Conservation (phyloP, 2,329 filamentous ascomycete genomes). For the Epichloe aotearoae region DNA sequence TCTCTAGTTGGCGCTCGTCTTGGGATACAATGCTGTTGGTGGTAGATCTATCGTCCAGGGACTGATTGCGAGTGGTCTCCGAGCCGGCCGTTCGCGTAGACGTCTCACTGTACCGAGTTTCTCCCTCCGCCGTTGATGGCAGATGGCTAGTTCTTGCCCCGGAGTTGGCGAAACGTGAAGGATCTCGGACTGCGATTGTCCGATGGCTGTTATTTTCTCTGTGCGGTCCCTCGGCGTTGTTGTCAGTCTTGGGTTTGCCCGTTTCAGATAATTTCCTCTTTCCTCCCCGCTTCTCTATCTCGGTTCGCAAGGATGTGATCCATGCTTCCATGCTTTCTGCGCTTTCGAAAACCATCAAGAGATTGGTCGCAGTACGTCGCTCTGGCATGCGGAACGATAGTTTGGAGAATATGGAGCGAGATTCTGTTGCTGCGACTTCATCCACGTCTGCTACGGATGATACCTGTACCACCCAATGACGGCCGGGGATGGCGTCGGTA, state of each 20-base stretch:
- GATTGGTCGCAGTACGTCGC: slow-evolving; percentile 44
- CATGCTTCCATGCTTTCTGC: slow-evolving; percentile 65
- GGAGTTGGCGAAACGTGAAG: slow-evolving; percentile 24
- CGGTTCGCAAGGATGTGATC: slow-evolving; percentile 53
- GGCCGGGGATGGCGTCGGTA: slow-evolving; percentile 65
- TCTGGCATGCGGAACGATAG: slow-evolving; percentile 43
- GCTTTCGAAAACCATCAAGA: slow-evolving; percentile 60
- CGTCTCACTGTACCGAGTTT: slow-evolving; percentile 6
- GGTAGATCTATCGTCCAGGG: slow-evolving; percentile 40
- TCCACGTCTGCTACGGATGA: slow-evolving; percentile 51
- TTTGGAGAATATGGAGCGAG: slow-evolving; percentile 51
- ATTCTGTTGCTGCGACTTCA: slow-evolving; percentile 33
- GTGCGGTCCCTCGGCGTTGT: slow-evolving; percentile 20
- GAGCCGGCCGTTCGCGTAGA: slow-evolving; percentile 8
- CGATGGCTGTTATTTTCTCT: slow-evolving; percentile 31
- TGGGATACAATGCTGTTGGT: slow-evolving; percentile 45
- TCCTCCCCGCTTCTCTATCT: slow-evolving; percentile 59
- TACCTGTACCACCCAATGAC: slow-evolving; percentile 69
- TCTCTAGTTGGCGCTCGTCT: slow-evolving; percentile 45
- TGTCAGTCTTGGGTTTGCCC: slow-evolving; percentile 34
- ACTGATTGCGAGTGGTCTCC: slow-evolving; percentile 24
- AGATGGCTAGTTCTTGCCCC: slow-evolving; percentile 2
- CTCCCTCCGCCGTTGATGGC: background rate
- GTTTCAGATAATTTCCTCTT: slow-evolving; percentile 50
- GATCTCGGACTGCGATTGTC: slow-evolving; percentile 34